Conservation (phyloP, 2,329 filamentous ascomycete species). For the Alternaria atra region DNA sequence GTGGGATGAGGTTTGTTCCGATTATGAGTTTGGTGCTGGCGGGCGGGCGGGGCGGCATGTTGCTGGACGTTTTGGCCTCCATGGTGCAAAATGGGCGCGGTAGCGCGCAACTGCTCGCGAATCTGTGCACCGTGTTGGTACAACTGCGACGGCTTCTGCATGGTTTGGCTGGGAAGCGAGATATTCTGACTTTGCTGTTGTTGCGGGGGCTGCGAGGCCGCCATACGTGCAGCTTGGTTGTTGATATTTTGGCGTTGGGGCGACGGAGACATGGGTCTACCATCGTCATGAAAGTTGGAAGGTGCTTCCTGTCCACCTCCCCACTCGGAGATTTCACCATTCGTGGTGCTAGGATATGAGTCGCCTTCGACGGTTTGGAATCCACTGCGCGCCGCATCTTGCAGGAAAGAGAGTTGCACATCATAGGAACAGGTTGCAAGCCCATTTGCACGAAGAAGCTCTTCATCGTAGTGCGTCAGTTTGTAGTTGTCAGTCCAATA, state of each 20-base stretch:
- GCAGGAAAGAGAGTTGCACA: conserved; percentile 13
- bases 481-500: conserved; percentile 1
- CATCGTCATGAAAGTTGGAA: conserved; percentile 15
- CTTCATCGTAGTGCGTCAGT: conserved; percentile 3
- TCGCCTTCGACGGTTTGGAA: conserved; percentile 34
- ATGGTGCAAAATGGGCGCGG: conserved; percentile 9
- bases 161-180: background rate
- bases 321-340: conserved; percentile 37
- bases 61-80: conserved; percentile 6
- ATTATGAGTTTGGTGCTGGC: conserved; percentile 21
- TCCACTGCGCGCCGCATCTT: background rate
- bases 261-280: conserved; percentile 14
- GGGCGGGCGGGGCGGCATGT: conserved; percentile 8
- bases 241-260: conserved; percentile 20
- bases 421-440: conserved; percentile 1
- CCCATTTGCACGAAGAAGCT: conserved; percentile 3
- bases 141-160: conserved; percentile 12
- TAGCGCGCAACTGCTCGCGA: conserved; percentile 29
- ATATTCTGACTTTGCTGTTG: conserved; percentile 10
- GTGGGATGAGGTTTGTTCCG: conserved; percentile 13
- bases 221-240: conserved; percentile 5
- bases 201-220: conserved; percentile 16
- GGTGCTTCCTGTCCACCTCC: conserved; percentile 17
- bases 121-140: conserved; percentile 26
- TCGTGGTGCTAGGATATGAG: conserved; percentile 52